These are phyloP conservation scores for Penicillium paradoxum DNA, from an alignment of 495 filamentous ascomycete species.

Conservation along the genomic window DNA sequence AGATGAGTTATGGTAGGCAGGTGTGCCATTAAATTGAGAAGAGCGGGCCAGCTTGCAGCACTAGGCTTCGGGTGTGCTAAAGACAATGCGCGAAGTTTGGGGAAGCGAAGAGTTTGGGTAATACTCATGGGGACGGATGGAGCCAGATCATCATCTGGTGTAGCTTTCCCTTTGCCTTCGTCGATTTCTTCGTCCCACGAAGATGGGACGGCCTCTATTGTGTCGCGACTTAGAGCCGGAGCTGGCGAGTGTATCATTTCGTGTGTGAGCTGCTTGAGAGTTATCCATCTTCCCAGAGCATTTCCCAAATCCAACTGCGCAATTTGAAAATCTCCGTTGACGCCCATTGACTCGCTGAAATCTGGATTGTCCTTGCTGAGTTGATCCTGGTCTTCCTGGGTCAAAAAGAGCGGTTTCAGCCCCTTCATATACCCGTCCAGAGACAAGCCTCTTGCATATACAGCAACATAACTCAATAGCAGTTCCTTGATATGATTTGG, in stretches of 20 bases:
- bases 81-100: conserved; percentile 48
- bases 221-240: conserved; percentile 4
- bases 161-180: conserved; percentile 28
- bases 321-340: conserved; percentile 45
- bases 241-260: conserved; percentile 42
- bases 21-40: conserved; percentile 57
- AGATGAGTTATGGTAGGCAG: conserved; percentile 68
- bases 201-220: conserved; percentile 18
- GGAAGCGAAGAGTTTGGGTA: conserved; percentile 40
- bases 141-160: conserved; percentile 7
- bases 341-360: conserved; percentile 24
- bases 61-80: conserved; percentile 40
- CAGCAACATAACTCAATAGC: conserved; percentile 59
- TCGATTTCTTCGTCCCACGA: conserved; percentile 34
- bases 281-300: conserved; percentile 55
- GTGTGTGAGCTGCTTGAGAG: conserved; percentile 52
- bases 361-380: conserved; percentile 17
- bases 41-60: conserved; percentile 59
- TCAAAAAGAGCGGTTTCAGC: conserved; percentile 27
- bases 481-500: conserved; percentile 56
- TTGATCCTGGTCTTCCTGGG: conserved; percentile 8
- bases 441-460: conserved; percentile 41
- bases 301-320: conserved; percentile 58
- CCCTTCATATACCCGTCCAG: conserved; percentile 22
- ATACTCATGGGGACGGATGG: conserved; percentile 39